phyloP scores from a whole-genome alignment of 192 early-diverging fungal genomes.

The Coemansia pectinata region DNA sequence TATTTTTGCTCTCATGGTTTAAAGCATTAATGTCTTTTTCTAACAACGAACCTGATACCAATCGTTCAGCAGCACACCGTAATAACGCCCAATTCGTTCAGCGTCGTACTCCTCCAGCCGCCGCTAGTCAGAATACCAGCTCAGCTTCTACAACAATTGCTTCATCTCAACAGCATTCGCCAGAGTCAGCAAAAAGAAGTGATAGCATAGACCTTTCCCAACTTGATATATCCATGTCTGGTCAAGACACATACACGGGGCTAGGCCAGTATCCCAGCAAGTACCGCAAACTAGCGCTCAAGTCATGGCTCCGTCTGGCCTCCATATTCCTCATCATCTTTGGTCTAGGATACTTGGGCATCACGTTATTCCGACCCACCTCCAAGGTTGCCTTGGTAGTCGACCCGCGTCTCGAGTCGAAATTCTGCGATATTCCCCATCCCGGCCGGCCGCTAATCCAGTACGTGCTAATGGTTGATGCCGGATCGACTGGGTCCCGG shows the following conservation, averaged over 20 bases:
- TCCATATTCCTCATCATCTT: conserved; percentile 8
- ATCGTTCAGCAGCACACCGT: not conserved
- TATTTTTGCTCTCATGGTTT: not conserved
- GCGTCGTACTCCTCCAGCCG: not conserved
- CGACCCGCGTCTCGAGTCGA: conserved; percentile 54
- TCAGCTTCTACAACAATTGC: conserved; percentile 4
- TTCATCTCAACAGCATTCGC: conserved; percentile 13
- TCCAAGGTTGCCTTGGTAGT: not conserved
- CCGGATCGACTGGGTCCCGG: conserved; percentile 94
- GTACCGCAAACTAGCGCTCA: conserved; percentile 17
- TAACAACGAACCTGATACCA: not conserved
- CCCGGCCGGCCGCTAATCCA: conserved; percentile 76
- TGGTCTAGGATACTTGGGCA: conserved; percentile 27
- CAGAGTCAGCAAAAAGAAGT: not conserved
- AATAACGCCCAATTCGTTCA: not conserved
- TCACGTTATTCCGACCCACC: conserved; percentile 10
- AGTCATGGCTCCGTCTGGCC: conserved; percentile 27
- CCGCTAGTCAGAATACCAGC: not conserved
- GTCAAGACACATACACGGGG: conserved; percentile 20
- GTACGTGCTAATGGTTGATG: conserved; percentile 94
- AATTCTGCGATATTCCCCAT: conserved; percentile 62
- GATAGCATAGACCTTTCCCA: conserved; percentile 15
- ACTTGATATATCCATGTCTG: conserved; percentile 6
- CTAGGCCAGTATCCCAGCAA: conserved; percentile 47
- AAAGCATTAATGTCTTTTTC: conserved; percentile 2